These are phyloP conservation scores for Backusella australiensis DNA, from an alignment of 192 early-diverging fungal genomes.

Conservation along the genomic window DNA sequence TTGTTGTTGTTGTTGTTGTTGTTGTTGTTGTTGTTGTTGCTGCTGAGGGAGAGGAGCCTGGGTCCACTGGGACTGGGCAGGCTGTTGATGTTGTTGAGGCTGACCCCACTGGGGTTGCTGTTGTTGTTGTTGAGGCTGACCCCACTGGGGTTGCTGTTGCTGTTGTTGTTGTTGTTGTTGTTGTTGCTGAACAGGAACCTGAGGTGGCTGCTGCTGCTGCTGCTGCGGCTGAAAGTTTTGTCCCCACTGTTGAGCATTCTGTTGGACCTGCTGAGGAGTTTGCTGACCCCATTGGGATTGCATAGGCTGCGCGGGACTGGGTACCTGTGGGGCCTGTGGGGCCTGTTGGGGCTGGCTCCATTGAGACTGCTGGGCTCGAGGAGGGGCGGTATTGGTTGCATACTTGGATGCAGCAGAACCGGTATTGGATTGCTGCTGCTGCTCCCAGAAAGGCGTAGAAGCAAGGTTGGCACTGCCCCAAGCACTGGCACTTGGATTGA, in stretches of 20 bases:
- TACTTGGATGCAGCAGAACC: constrained; percentile 21
- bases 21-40: not conserved
- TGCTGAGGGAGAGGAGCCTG: not conserved
- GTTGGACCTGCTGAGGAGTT: not conserved
- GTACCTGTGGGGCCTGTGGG: not conserved
- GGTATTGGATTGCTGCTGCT: not conserved
- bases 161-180: not conserved
- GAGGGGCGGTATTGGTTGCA: not conserved
- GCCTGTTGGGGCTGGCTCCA: not conserved
- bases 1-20: not conserved
- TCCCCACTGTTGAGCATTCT: not conserved
- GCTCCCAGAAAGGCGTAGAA: constrained; percentile 33
- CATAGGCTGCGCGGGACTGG: not conserved
- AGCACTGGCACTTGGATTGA: constrained; percentile 1
- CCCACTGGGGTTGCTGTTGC: not conserved
- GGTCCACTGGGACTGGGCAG: not conserved
- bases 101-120: not conserved
- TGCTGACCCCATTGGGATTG: not conserved
- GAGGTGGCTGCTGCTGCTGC: not conserved
- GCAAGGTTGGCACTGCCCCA: constrained; percentile 18
- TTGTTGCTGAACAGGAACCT: not conserved
- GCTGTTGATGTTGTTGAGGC: not conserved
- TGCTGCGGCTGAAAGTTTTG: not conserved
- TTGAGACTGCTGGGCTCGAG: constrained; percentile 18
- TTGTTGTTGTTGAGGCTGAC: not conserved